Percentiles rank a stretch among this genome's conserved stretches.
Evolutionary conservation across 495 filamentous ascomycete genomes (phyloP).

Genomic region (Mycothermus thermophilus): DNA sequence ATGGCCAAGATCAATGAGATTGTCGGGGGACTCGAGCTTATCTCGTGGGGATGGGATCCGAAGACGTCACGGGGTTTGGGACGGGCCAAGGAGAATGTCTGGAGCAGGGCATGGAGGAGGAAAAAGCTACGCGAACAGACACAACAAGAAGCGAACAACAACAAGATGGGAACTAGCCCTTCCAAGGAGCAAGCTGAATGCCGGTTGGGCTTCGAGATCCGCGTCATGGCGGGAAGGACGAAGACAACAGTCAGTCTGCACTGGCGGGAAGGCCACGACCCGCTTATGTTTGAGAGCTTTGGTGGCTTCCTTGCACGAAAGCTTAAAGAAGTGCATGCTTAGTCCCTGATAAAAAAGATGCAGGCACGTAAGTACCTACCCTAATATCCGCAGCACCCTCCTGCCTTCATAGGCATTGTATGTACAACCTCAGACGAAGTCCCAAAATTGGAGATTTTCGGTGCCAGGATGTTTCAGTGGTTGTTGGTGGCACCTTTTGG

Average conservation of each 20-base stretch:
- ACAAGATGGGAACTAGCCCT: too few species aligned
- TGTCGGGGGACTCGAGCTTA: slow-evolving; percentile 44
- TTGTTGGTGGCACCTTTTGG: too few species aligned
- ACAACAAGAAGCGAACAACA: too few species aligned
- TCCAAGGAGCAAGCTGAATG: slow-evolving; percentile 9
- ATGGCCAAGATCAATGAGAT: slow-evolving; percentile 8
- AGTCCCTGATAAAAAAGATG: too few species aligned
- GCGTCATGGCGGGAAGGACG: slow-evolving; percentile 6
- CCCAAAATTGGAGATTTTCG: too few species aligned
- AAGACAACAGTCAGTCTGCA: slow-evolving; percentile 36
- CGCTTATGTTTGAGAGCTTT: slow-evolving; percentile 75
- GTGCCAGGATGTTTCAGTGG: too few species aligned
- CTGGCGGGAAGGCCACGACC: slow-evolving; percentile 67
- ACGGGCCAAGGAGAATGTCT: slow-evolving; percentile 32
- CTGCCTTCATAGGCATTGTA: too few species aligned
- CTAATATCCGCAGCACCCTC: too few species aligned
- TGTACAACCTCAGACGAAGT: too few species aligned
- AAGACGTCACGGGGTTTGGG: slow-evolving; percentile 21
- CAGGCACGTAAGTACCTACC: too few species aligned
- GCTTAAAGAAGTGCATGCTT: too few species aligned
- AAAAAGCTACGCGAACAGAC: slow-evolving; percentile 13
- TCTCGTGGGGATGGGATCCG: slow-evolving; percentile 31
- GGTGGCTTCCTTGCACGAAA: slow-evolving; percentile 50
- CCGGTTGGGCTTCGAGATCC: slow-evolving; percentile 15
- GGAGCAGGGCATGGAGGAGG: slow-evolving; percentile 36